Evolutionary conservation across 805 yeast genomes (phyloP), one percentile per base, ranked within the genome.

Genomic region (Cephaloascus fragrans): DNA sequence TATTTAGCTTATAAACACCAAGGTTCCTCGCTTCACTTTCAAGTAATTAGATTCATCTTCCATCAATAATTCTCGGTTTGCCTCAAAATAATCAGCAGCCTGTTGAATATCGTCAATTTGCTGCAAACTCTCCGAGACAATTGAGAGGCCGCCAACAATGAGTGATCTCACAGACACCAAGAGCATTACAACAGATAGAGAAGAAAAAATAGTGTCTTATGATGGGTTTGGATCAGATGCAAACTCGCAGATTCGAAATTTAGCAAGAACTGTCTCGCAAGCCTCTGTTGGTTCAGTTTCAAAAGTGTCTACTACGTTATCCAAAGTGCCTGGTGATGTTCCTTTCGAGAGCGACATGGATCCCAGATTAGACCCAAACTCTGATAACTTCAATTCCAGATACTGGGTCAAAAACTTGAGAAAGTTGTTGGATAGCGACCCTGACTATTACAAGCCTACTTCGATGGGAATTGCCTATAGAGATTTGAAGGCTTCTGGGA

Each of bases 381-480:
- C 73, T 38, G 80, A 73, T n/a, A 51, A 69, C 4, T 80, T 80
- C 52, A 69, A 71, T 46, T 67, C 83, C 38, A 73, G 70, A 49
- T 73, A 69, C 40, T 80, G 88, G 88, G 77, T 80, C 40, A 76
- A 76, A 50, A 80, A 80, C 48, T 55, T 78, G 60, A 64, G 78
- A 42, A 74, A 73, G 43, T 50, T 80, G 42, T 55, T 60, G 46
- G 67, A 65, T 28, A 51, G 68, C 2, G 83, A 81, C 47, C 74
- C 75, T 0, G 84, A 79, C 18, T 75, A 75, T 57, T 80, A 74
- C 52, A 77, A 73, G 50, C 83, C 80, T 17, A 64, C 77, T 23
- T 62, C 72, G 15, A 58, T 81, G 46, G 83, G 84, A 18, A 56
- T 81, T 42, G 74, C 75, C 6, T 79, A 75, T 65, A 67, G 69